Conservation (phyloP, 768 basidiomycete genomes). For the Sarcodon sp. region DNA sequence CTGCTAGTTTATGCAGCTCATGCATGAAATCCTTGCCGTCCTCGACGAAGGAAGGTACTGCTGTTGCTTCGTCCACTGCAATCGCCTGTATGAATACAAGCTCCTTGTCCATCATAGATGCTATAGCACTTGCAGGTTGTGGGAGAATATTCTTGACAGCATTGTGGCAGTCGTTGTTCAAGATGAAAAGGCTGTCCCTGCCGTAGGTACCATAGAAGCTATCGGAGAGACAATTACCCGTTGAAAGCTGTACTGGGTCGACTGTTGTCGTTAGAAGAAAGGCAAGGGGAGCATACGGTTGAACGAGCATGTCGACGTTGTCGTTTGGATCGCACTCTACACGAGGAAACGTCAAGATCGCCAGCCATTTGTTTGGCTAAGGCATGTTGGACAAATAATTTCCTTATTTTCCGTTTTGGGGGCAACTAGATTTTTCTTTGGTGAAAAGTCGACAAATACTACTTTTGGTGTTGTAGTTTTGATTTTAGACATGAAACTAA, state of each 20-base stretch:
- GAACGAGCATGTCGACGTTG: background rate
- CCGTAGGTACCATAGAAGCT: slow-evolving; percentile 47
- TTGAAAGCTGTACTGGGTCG: slow-evolving; percentile 21
- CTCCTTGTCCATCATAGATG: slow-evolving; percentile 1
- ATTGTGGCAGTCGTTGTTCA: slow-evolving; percentile 22
- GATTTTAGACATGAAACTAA: too few relatives aligned
- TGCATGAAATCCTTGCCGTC: slow-evolving; percentile 17
- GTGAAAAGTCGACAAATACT: too few relatives aligned
- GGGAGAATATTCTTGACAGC: slow-evolving; percentile 32
- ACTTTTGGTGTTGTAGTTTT: too few relatives aligned
- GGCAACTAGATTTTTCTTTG: too few relatives aligned
- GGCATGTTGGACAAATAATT: too few relatives aligned
- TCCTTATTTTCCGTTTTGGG: too few relatives aligned
- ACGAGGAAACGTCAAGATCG: too few relatives aligned
- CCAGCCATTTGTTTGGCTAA: too few relatives aligned
- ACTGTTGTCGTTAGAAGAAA: slow-evolving; percentile 32
- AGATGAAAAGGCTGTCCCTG: slow-evolving; percentile 35
- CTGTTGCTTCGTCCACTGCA: background rate
- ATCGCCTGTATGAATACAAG: background rate
- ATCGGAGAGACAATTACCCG: slow-evolving; percentile 29
- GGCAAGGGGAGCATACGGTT: slow-evolving; percentile 4
- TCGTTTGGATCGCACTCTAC: too few relatives aligned
- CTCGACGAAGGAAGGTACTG: background rate
- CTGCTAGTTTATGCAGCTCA: slow-evolving; percentile 5
- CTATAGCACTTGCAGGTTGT: slow-evolving; percentile 13